Percentiles rank a stretch among this genome's conserved stretches.
phyloP scores from a whole-genome alignment of 768 basidiomycete genomes.

The Mycena galopus region DNA sequence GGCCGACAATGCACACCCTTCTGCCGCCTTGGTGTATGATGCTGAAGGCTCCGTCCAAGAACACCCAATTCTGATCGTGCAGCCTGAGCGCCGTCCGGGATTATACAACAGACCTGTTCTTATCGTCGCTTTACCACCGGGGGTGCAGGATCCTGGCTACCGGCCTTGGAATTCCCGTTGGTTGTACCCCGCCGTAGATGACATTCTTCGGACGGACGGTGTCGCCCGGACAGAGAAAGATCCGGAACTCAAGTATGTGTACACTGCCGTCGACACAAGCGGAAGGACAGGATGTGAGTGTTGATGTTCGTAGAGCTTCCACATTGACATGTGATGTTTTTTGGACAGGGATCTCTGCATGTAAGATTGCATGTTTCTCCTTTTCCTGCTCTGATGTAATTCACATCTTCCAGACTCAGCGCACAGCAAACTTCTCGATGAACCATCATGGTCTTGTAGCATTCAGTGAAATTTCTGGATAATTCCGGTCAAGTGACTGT shows the following conservation, averaged over 20 bases:
- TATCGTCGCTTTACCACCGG: background rate
- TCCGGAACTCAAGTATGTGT: background rate
- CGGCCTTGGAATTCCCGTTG: background rate
- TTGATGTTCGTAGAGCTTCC: background rate
- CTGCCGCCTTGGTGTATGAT: background rate
- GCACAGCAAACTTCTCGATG: constrained; percentile 16
- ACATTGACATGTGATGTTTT: background rate
- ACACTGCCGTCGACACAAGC: constrained; percentile 11
- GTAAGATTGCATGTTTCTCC: background rate
- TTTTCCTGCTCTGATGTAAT: background rate
- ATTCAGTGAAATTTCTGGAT: background rate
- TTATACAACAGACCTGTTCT: constrained; percentile 12
- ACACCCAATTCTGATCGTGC: constrained; percentile 12
- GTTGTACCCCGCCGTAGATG: background rate
- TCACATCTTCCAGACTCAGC: background rate
- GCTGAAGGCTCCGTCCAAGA: background rate
- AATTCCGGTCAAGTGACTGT: no score
- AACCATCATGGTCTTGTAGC: background rate
- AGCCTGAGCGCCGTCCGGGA: constrained; percentile 8
- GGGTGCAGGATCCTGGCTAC: background rate
- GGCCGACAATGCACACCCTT: background rate
- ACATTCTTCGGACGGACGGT: background rate
- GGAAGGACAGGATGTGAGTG: constrained; percentile 16
- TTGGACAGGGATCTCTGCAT: constrained; percentile 1
- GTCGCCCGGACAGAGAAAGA: background rate